A percentile compares a stretch with the other conserved stretches of the same genome.
Conservation (phyloP, 2,329 filamentous ascomycete genomes). For the Ascochyta clinopodiicola region DNA sequence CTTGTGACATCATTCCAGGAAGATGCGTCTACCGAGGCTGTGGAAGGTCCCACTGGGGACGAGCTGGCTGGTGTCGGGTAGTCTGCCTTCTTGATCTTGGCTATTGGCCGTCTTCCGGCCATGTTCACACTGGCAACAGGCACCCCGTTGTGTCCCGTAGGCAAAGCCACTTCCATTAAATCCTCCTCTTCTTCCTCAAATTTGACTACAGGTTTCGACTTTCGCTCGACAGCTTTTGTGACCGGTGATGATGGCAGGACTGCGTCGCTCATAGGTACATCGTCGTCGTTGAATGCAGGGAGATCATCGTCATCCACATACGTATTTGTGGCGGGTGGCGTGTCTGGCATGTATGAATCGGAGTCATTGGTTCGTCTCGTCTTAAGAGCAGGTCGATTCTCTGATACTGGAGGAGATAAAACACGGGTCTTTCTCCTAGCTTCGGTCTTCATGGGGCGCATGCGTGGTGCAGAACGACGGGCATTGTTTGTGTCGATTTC, state of each 20-base stretch:
- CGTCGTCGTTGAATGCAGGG: slow-evolving; percentile 63
- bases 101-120: slow-evolving; percentile 77
- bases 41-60: slow-evolving; percentile 70
- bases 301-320: slow-evolving; percentile 64
- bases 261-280: slow-evolving; percentile 85
- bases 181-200: slow-evolving; percentile 74
- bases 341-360: slow-evolving; percentile 56
- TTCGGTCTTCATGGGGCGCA: slow-evolving; percentile 74
- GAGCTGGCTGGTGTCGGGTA: slow-evolving; percentile 77
- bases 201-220: slow-evolving; percentile 62
- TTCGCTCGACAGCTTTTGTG: slow-evolving; percentile 77
- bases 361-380: slow-evolving; percentile 33
- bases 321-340: slow-evolving; percentile 45
- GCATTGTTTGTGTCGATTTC: slow-evolving; percentile 84
- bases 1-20: slow-evolving; percentile 88
- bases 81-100: slow-evolving; percentile 71
- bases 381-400: slow-evolving; percentile 46
- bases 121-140: slow-evolving; percentile 80
- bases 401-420: slow-evolving; percentile 73
- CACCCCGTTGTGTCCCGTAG: slow-evolving; percentile 67
- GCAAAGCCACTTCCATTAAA: slow-evolving; percentile 85
- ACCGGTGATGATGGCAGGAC: slow-evolving; percentile 83
- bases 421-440: slow-evolving; percentile 80
- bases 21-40: slow-evolving; percentile 70
- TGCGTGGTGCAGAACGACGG: slow-evolving; percentile 58